A percentile compares a stretch with the other conserved stretches of the same genome.
Conservation (phyloP, 768 basidiomycete genomes). For the Tulasnella sp. region DNA sequence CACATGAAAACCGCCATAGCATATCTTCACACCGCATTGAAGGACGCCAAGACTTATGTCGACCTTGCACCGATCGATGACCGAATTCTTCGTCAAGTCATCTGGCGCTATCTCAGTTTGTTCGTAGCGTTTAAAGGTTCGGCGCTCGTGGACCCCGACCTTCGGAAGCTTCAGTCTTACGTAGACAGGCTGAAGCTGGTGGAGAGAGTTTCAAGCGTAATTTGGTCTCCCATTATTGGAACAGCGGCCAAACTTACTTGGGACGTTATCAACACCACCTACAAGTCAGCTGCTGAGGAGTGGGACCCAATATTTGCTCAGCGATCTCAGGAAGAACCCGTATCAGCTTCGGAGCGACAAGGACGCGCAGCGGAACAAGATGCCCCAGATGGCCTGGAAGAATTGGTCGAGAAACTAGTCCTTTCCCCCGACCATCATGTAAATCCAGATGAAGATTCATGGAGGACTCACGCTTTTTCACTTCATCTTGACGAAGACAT, state of each 20-base stretch:
- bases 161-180: not conserved
- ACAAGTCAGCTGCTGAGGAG: conserved; percentile 14
- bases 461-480: not conserved
- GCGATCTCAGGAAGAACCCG: not conserved
- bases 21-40: conserved; percentile 17
- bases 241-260: conserved; percentile 1
- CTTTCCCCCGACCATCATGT: not conserved
- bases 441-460: conserved; percentile 11
- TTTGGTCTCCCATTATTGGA: conserved; percentile 12
- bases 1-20: conserved; percentile 19
- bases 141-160: not conserved
- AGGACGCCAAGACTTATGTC: conserved; percentile 6
- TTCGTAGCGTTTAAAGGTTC: conserved; percentile 20
- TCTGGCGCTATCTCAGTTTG: conserved; percentile 8
- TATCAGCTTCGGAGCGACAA: not conserved
- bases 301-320: conserved; percentile 15
- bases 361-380: conserved; percentile 11
- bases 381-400: conserved; percentile 17
- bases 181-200: conserved; percentile 11
- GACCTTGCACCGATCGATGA: conserved; percentile 21
- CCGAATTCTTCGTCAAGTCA: conserved; percentile 2
- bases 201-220: conserved; percentile 11
- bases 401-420: conserved; percentile 10
- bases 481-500: conserved; percentile 15
- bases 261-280: not conserved